Evolutionary conservation across 441 rosid genomes (phyloP).

Genomic region (Corymbia calophylla): DNA sequence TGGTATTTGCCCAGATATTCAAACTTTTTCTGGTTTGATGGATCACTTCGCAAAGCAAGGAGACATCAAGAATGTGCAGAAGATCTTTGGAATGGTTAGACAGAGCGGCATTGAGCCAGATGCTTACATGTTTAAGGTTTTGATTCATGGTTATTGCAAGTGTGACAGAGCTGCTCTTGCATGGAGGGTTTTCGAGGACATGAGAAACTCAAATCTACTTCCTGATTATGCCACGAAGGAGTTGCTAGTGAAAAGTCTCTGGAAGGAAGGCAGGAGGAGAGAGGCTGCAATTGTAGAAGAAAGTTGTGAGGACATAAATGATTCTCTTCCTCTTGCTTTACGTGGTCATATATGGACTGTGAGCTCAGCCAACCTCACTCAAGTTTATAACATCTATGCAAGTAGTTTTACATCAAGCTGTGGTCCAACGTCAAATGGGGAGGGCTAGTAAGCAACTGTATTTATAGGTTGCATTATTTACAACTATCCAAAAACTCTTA

Average conservation of each 20-base stretch:
- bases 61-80: conserved; percentile 71
- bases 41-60: conserved; percentile 71
- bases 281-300: conserved; percentile 84
- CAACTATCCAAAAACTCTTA: background rate
- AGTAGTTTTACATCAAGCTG: conserved; percentile 22
- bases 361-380: conserved; percentile 55
- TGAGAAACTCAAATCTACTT: conserved; percentile 49
- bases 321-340: conserved; percentile 44
- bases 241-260: conserved; percentile 77
- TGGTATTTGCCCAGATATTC: conserved; percentile 65
- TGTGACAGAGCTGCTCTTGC: conserved; percentile 76
- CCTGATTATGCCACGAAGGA: conserved; percentile 66
- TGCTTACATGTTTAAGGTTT: conserved; percentile 63
- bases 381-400: conserved; percentile 47
- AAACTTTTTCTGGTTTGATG: conserved; percentile 84
- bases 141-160: conserved; percentile 74
- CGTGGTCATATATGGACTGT: conserved; percentile 79
- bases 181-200: conserved; percentile 68
- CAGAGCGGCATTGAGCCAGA: conserved; percentile 68
- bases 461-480: background rate
- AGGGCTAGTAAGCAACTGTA: background rate
- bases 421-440: background rate
- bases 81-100: conserved; percentile 58
- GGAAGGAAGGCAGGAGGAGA: conserved; percentile 90
- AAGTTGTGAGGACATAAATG: conserved; percentile 30